These are phyloP conservation scores for Pseudogymnoascus sp. DNA, from an alignment of 2,329 filamentous ascomycete genomes.

Conservation along the genomic window DNA sequence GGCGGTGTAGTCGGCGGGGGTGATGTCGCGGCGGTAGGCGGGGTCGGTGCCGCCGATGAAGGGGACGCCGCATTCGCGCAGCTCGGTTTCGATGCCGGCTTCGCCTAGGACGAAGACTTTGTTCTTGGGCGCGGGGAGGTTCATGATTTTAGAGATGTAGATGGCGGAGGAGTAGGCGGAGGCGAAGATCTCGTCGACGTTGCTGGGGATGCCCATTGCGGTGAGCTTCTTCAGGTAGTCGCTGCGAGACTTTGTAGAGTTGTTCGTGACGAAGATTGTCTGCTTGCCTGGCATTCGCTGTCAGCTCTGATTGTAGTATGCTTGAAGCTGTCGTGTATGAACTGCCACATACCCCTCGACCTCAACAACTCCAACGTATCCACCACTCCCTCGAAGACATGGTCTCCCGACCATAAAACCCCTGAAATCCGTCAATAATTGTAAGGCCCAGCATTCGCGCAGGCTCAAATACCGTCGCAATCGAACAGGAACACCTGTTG, in stretches of 20 bases:
- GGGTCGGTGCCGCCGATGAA: constrained; percentile 85
- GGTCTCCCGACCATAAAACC: constrained; percentile 92
- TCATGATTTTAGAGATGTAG: constrained; percentile 89
- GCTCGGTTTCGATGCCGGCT: constrained; percentile 81
- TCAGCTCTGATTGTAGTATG: constrained; percentile 10
- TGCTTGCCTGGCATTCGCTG: constrained; percentile 61
- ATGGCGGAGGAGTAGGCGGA: constrained; percentile 92
- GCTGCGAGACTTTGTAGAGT: constrained; percentile 88
- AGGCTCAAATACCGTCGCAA: constrained; percentile 69
- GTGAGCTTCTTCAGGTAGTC: constrained; percentile 93
- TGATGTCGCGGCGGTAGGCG: constrained; percentile 66
- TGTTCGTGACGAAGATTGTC: constrained; percentile 95
- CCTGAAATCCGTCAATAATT: constrained; percentile 42
- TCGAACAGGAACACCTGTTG: constrained; percentile 83
- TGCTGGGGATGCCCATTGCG: constrained; percentile 67
- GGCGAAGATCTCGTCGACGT: constrained; percentile 86
- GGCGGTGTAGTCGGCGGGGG: constrained; percentile 67
- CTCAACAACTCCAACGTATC: constrained; percentile 80
- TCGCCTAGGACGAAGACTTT: constrained; percentile 95
- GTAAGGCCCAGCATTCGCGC: background rate
- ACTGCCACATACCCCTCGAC: constrained; percentile 57
- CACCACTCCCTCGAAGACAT: constrained; percentile 74
- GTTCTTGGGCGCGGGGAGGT: constrained; percentile 68
- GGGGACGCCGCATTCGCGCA: constrained; percentile 67
- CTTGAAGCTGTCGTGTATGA: background rate